Conservation (phyloP, 2,329 filamentous ascomycete species). For the Stagonosporopsis tanaceti region DNA sequence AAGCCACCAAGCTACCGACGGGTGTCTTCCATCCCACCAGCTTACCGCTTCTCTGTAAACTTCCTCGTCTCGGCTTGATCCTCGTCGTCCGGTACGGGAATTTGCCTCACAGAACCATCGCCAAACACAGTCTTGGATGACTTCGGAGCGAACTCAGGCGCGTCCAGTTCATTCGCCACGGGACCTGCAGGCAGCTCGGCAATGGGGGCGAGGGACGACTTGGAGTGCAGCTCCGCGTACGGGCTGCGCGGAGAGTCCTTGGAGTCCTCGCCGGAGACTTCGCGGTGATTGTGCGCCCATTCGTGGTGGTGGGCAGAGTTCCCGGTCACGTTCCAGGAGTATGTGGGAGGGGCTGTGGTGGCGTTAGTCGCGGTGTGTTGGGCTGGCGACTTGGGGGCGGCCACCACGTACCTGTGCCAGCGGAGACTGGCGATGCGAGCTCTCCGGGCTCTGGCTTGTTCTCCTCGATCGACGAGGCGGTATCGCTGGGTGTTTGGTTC, state of each 20-base stretch:
- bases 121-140: neutral
- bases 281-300: constrained; percentile 4
- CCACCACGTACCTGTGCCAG: neutral
- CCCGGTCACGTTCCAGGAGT: constrained; percentile 5
- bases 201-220: constrained; percentile 2
- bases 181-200: constrained; percentile 12
- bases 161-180: constrained; percentile 6
- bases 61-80: neutral
- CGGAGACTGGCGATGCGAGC: constrained; percentile 6
- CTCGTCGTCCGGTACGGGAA: neutral
- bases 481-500: neutral
- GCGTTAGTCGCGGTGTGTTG: neutral
- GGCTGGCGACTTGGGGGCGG: neutral
- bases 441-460: constrained; percentile 9
- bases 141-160: neutral
- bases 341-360: constrained; percentile 8
- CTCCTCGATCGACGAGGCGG: neutral
- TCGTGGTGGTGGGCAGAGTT: neutral
- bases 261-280: constrained; percentile 6
- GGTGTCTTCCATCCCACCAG: neutral
- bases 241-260: constrained; percentile 2
- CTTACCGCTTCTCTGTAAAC: neutral
- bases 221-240: constrained; percentile 10
- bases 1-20: neutral
- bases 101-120: neutral